Conservation (phyloP, 2,329 filamentous ascomycete species). For the Phialophora macrospora region DNA sequence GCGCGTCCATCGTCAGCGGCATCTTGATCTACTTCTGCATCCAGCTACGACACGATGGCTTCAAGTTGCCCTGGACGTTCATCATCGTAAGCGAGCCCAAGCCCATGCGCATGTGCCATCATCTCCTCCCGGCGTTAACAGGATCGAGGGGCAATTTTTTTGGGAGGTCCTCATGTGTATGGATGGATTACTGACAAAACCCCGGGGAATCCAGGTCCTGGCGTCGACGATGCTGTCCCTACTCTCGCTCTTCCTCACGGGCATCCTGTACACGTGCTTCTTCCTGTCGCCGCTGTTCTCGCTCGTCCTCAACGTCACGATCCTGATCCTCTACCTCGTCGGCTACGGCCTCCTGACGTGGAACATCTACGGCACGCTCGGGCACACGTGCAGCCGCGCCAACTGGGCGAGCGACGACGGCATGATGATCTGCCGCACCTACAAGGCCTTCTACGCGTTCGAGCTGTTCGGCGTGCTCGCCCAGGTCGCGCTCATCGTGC, state of each 20-base stretch:
- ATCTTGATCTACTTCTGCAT: conserved; percentile 63
- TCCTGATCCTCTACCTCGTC: conserved; percentile 59
- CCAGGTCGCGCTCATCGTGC: conserved; percentile 53
- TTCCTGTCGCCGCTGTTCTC: conserved; percentile 60
- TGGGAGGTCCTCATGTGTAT: too few relatives aligned
- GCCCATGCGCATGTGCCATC: too few relatives aligned
- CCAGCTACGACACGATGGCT: conserved; percentile 58
- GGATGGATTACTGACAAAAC: background rate
- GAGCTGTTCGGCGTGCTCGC: conserved; percentile 54
- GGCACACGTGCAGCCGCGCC: conserved; percentile 55
- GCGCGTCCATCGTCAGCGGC: conserved; percentile 58
- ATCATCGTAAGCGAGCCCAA: conserved; percentile 54
- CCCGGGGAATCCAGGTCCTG: conserved; percentile 53
- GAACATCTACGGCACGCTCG: conserved; percentile 60
- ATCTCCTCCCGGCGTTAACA: too few relatives aligned
- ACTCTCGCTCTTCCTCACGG: conserved; percentile 54
- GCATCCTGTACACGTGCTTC: conserved; percentile 57
- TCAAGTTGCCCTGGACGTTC: conserved; percentile 64
- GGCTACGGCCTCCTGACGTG: conserved; percentile 59
- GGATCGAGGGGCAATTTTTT: too few relatives aligned
- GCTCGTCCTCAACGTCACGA: conserved; percentile 54
- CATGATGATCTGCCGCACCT: conserved; percentile 61
- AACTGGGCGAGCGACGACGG: conserved; percentile 62
- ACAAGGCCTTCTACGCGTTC: conserved; percentile 66
- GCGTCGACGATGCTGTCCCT: conserved; percentile 59